These are phyloP conservation scores for Drechslera avenae DNA, from an alignment of 2,329 filamentous ascomycete species.

Conservation along the genomic window DNA sequence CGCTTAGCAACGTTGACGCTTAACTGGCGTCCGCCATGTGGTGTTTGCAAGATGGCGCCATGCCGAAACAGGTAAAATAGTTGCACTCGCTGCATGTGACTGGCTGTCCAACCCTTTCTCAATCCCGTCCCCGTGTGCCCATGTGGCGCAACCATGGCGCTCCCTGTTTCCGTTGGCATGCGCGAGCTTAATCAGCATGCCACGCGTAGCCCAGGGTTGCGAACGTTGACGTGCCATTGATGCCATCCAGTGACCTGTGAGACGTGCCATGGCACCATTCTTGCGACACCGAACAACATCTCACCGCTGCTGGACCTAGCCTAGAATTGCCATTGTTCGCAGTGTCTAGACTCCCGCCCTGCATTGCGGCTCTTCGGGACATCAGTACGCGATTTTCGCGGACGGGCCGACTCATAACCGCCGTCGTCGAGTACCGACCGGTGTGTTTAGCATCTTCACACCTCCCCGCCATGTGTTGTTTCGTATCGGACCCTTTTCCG, in stretches of 20 bases:
- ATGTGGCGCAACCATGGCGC: conserved; percentile 5
- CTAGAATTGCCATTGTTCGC: not conserved
- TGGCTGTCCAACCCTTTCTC: not conserved
- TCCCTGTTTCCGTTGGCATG: conserved; percentile 4
- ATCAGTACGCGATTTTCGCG: not conserved
- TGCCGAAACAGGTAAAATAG: conserved; percentile 25
- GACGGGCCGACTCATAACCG: conserved; percentile 10
- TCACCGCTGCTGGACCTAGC: conserved; percentile 16
- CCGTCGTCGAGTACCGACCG: conserved; percentile 1
- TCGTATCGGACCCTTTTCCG: too few relatives aligned
- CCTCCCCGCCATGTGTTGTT: not conserved
- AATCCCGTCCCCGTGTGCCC: not conserved
- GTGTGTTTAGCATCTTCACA: not conserved
- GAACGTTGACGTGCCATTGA: conserved; percentile 20
- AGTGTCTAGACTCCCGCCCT: conserved; percentile 11
- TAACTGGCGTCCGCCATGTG: conserved; percentile 7
- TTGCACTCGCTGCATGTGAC: conserved; percentile 27
- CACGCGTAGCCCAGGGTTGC: conserved; percentile 26
- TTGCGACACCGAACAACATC: conserved; percentile 14
- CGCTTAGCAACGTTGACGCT: conserved; percentile 27
- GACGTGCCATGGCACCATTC: conserved; percentile 24
- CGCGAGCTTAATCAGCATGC: conserved; percentile 17
- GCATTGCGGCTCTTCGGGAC: conserved; percentile 15
- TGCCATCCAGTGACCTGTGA: conserved; percentile 18
- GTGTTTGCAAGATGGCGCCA: conserved; percentile 9